Conservation (phyloP, 345 rosid species). For the Eutrema yunnanense region DNA sequence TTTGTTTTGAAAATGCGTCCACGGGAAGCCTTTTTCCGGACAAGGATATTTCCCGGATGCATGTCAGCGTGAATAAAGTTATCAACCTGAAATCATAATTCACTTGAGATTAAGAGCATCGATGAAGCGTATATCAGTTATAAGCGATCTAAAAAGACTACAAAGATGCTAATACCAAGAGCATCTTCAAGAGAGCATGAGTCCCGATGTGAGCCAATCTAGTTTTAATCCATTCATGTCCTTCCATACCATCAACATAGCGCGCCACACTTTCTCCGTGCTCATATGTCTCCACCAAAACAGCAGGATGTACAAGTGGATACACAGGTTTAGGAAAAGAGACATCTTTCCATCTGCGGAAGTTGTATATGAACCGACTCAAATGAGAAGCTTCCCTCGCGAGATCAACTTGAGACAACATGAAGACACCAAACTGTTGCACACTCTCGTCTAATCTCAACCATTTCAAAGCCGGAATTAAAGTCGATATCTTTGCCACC, state of each 20-base stretch:
- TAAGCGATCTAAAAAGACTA: neutral
- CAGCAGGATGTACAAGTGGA: constrained; percentile 99
- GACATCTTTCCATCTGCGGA: constrained; percentile 95
- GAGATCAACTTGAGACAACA: constrained; percentile 99
- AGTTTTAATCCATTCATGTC: constrained; percentile 67
- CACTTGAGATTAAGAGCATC: neutral
- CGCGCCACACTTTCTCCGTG: constrained; percentile 86
- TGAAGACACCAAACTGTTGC: constrained; percentile 95
- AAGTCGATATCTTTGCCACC: constrained; percentile 61
- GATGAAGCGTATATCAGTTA: neutral
- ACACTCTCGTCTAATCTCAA: constrained; percentile 93
- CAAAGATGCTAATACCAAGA: constrained; percentile 49
- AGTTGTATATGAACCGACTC: constrained; percentile 89
- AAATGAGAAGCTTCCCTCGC: constrained; percentile 98
- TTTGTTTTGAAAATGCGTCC: constrained; percentile 66
- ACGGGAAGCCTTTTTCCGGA: constrained; percentile 60
- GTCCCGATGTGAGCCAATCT: constrained; percentile 96
- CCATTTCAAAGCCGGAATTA: constrained; percentile 84
- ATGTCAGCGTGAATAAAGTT: constrained; percentile 98
- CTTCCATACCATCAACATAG: constrained; percentile 81
- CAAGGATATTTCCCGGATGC: constrained; percentile 98
- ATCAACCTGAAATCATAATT: constrained; percentile 61
- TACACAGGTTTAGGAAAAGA: constrained; percentile 97
- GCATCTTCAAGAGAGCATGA: constrained; percentile 98
- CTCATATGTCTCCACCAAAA: constrained; percentile 93